Evolutionary conservation across 1,139 yeast species (phyloP).

Genomic region (Nakaseomyces bracarensis): DNA sequence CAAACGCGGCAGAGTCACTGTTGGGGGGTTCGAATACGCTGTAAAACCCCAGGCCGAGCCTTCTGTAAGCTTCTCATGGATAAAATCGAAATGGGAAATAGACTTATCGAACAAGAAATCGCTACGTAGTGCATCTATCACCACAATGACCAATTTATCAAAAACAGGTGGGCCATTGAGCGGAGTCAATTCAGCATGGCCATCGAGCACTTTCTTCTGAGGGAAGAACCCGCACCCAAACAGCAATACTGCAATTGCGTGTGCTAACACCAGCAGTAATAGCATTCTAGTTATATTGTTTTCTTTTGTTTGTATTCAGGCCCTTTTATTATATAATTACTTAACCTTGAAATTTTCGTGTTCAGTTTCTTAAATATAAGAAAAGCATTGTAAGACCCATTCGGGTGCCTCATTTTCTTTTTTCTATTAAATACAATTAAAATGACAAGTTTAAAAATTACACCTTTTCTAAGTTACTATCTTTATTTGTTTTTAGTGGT

Average conservation of each 20-base stretch:
- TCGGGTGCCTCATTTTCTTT: too few relatives aligned
- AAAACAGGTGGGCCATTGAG: conserved; percentile 42
- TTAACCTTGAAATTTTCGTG: too few relatives aligned
- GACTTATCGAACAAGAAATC: conserved; percentile 69
- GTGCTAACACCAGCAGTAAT: conserved; percentile 5
- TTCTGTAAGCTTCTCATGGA: conserved; percentile 55
- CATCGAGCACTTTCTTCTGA: conserved; percentile 7
- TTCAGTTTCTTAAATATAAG: too few relatives aligned
- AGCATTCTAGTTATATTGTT: not conserved
- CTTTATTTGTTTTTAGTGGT: too few relatives aligned
- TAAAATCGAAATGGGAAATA: conserved; percentile 50
- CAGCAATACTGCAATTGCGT: conserved; percentile 5
- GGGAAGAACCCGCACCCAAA: conserved; percentile 9
- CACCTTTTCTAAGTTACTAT: too few relatives aligned
- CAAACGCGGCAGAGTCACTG: conserved; percentile 70
- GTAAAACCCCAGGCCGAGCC: conserved; percentile 83
- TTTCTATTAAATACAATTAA: too few relatives aligned
- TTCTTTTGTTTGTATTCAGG: not conserved
- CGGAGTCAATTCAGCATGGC: conserved; percentile 7
- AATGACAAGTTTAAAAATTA: too few relatives aligned
- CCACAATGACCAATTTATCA: conserved; percentile 65
- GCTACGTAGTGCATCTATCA: conserved; percentile 86
- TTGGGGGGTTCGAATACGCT: conserved; percentile 82
- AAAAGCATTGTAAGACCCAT: too few relatives aligned
- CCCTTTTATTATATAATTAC: not conserved